Conservation (phyloP, 1,284 basidiomycete genomes). For the Pyrrhoderma noxium region DNA sequence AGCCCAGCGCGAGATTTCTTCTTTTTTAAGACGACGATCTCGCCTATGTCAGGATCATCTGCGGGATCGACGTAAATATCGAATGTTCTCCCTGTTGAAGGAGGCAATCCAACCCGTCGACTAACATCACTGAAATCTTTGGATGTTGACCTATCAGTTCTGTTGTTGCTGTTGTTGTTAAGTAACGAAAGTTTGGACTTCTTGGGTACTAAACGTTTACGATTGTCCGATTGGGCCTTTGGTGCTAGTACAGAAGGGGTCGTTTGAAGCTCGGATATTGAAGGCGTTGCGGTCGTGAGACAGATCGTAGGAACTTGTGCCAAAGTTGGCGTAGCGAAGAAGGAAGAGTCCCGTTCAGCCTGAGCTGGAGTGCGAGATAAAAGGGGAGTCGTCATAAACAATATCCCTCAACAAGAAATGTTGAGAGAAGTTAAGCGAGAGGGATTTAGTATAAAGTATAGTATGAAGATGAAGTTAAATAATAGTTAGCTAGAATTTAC, state of each 20-base stretch:
- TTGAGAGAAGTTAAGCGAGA: too few species aligned
- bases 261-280: slow-evolving; percentile 38
- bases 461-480: too few species aligned
- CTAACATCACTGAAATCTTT: slow-evolving; percentile 57
- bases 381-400: slow-evolving; percentile 18
- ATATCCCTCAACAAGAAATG: neutral
- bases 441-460: too few species aligned
- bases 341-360: slow-evolving; percentile 25
- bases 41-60: slow-evolving; percentile 56
- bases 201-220: slow-evolving; percentile 63
- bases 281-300: slow-evolving; percentile 60
- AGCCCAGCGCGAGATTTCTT: slow-evolving; percentile 61
- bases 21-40: slow-evolving; percentile 71
- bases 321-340: slow-evolving; percentile 28
- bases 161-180: slow-evolving; percentile 12
- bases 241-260: slow-evolving; percentile 28
- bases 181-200: slow-evolving; percentile 61
- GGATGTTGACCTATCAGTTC: slow-evolving; percentile 29
- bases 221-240: slow-evolving; percentile 26
- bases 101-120: slow-evolving; percentile 44
- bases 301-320: slow-evolving; percentile 50
- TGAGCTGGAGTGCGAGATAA: slow-evolving; percentile 28
- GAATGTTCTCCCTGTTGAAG: slow-evolving; percentile 40
- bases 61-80: slow-evolving; percentile 69
- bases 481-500: too few species aligned